A percentile compares a stretch with the other conserved stretches of the same genome.
These are phyloP conservation scores for Camellia lanceoleosa DNA, from an alignment of 148 eudicot genomes.

Conservation along the genomic window DNA sequence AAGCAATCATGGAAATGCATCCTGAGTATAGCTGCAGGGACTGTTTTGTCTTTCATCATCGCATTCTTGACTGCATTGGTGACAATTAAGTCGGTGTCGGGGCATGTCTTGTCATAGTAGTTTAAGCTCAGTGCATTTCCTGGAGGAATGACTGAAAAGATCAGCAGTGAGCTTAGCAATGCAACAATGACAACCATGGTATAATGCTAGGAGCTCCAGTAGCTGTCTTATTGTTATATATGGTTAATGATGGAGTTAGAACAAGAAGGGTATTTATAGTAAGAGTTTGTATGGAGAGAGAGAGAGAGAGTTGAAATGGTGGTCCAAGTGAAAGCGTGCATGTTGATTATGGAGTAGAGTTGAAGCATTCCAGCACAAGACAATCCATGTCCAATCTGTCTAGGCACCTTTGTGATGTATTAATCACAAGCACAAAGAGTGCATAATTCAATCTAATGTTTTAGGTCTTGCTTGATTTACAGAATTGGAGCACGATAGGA, in stretches of 20 bases:
- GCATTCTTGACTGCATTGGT: constrained; percentile 41
- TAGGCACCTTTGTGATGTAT: background rate
- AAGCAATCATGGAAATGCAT: constrained; percentile 97
- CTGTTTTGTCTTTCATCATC: constrained; percentile 45
- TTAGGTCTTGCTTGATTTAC: background rate
- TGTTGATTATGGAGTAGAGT: constrained; percentile 39
- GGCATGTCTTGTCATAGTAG: constrained; percentile 65
- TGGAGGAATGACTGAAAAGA: constrained; percentile 25
- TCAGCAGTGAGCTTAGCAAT: constrained; percentile 33
- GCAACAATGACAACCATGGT: constrained; percentile 38
- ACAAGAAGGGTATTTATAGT: constrained; percentile 31
- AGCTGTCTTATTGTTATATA: background rate
- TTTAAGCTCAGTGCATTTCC: constrained; percentile 56
- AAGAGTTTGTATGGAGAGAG: background rate
- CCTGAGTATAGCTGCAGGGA: constrained; percentile 76
- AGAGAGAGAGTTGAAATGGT: constrained; percentile 23
- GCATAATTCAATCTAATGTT: too few species aligned
- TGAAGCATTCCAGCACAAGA: constrained; percentile 36
- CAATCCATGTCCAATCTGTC: constrained; percentile 15
- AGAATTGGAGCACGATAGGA: background rate
- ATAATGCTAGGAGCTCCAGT: background rate
- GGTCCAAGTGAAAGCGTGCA: constrained; percentile 37
- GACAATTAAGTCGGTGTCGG: constrained; percentile 51
- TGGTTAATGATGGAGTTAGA: constrained; percentile 4
- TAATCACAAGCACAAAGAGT: background rate